A percentile compares a stretch with the other conserved stretches of the same genome.
Evolutionary conservation across 2,329 filamentous ascomycete genomes (phyloP).

Genomic region (Microcyclosporella mali): DNA sequence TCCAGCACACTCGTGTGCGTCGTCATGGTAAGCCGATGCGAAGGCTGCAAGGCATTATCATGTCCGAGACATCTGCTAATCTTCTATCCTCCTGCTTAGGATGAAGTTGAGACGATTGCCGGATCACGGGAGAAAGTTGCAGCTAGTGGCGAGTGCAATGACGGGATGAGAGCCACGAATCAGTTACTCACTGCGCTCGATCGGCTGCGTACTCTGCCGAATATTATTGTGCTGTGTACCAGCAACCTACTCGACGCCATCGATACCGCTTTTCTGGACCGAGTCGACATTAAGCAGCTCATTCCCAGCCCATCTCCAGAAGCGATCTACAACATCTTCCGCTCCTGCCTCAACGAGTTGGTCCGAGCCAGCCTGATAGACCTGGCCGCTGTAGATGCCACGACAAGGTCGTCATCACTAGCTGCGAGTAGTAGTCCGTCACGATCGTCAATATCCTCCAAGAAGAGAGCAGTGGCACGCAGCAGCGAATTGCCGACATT

Average conservation of each 20-base stretch:
- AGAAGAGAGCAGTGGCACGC: background rate
- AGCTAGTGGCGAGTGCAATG: constrained; percentile 39
- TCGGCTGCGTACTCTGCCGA: constrained; percentile 36
- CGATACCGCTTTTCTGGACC: constrained; percentile 45
- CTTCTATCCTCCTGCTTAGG: too few species aligned
- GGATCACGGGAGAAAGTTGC: constrained; percentile 38
- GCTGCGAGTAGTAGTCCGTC: background rate
- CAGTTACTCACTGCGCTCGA: constrained; percentile 46
- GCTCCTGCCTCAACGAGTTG: constrained; percentile 43
- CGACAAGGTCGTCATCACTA: background rate
- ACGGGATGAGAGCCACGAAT: constrained; percentile 46
- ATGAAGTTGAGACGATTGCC: constrained; percentile 48
- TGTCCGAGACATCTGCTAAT: too few species aligned
- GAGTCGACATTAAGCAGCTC: constrained; percentile 43
- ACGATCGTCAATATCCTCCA: background rate
- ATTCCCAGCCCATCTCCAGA: constrained; percentile 36
- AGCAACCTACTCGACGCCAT: constrained; percentile 44
- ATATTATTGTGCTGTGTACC: constrained; percentile 46
- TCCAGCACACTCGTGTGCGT: constrained; percentile 39
- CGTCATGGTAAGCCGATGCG: too few species aligned
- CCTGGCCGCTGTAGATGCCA: constrained; percentile 6
- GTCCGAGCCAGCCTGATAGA: constrained; percentile 35
- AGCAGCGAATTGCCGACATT: background rate
- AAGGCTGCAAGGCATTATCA: too few species aligned
- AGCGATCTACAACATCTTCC: constrained; percentile 45